Evolutionary conservation across 495 filamentous ascomycete species (phyloP), one percentile per base, ranked within the genome.

Genomic region (Immersiella caudata): DNA sequence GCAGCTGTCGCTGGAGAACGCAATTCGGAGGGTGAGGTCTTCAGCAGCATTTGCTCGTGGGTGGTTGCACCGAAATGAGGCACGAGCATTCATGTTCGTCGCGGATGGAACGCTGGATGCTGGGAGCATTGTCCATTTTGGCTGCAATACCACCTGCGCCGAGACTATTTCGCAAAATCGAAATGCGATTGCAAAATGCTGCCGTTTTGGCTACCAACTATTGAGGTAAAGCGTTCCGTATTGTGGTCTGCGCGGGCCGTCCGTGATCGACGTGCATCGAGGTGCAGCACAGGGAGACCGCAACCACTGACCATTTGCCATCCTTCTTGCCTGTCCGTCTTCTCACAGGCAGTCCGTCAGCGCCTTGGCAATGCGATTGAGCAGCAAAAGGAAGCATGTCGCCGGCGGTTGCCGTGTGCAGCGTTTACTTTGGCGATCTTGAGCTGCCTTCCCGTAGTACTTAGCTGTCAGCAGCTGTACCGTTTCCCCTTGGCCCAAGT

Each of bases 261-360:
- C 55, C 54, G 54, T 65, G 59, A 68, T 55, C 56, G 65, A 65
- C 71, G 68, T 64, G 62, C 52, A 57, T 11, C 63, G 63, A 58
- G 63, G 29, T 65, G 63, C 63, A 59, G 63, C 52, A 51, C 16
- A 4, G n/a, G 22, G 20, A 26, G 52, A 6, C 24, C 21, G 52
- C 52, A 55, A 26, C 9, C 14, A 55, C 0, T 55, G 26, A 33
- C 29, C 11, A 24, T 55, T n/a, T n/a, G 20, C 52, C 24, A 26
- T 55, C 9, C 18, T 26, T 55, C 52, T 55, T 6, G 52, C 24
- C 52, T 55, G 52, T 14, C 52, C 2, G 52, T 52, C 40, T 14
- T 12, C 40, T 46, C 40, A 46, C 40, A 46, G 40, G 40, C 40
- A 46, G 9, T 46, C 40, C 40, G 40, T 46, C 40, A 46, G 40